These are phyloP conservation scores for Taxawa tesnikishii DNA, from an alignment of 2,329 filamentous ascomycete genomes.

Conservation along the genomic window DNA sequence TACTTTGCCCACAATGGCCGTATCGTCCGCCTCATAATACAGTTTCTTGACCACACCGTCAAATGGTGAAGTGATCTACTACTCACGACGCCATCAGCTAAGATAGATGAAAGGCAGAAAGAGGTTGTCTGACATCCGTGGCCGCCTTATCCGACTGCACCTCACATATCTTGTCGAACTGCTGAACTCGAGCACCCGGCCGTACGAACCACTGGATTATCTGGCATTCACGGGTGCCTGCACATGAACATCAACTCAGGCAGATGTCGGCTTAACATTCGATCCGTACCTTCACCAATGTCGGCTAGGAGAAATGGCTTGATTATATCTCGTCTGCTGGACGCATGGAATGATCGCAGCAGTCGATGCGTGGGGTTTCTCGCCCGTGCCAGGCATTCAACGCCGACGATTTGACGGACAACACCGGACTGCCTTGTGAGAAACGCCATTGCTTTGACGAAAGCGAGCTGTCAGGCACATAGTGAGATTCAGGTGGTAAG, in stretches of 20 bases:
- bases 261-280: background rate
- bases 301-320: conserved; percentile 76
- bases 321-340: conserved; percentile 32
- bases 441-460: too few species aligned
- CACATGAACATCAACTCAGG: conserved; percentile 7
- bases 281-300: conserved; percentile 62
- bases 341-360: conserved; percentile 15
- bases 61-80: conserved; percentile 86
- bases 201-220: conserved; percentile 99
- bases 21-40: conserved; percentile 90
- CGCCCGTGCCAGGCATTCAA: conserved; percentile 1
- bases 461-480: too few species aligned
- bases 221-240: conserved; percentile 95
- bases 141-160: conserved; percentile 95
- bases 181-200: conserved; percentile 86
- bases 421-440: too few species aligned
- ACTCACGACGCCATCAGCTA: conserved; percentile 9
- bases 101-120: conserved; percentile 7
- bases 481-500: too few species aligned
- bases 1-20: conserved; percentile 78
- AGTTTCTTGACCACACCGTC: conserved; percentile 92
- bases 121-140: conserved; percentile 35
- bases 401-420: too few species aligned
- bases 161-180: conserved; percentile 96
- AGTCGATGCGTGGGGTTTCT: too few species aligned